Conservation (phyloP, 306 rosid genomes). For the Vigna radiata region DNA sequence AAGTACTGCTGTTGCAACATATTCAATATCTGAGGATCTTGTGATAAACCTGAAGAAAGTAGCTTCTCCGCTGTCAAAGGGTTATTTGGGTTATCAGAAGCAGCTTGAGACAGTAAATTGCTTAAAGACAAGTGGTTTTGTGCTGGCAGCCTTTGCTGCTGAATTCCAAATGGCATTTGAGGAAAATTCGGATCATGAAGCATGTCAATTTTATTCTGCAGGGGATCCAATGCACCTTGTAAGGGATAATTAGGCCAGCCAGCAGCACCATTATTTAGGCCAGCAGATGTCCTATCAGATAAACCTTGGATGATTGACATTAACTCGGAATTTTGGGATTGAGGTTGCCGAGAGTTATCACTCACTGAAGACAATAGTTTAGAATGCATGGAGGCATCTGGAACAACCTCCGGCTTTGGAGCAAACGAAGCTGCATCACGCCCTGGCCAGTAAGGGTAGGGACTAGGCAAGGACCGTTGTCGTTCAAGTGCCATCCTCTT, state of each 20-base stretch:
- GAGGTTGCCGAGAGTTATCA: slow-evolving; percentile 72
- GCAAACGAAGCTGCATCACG: slow-evolving; percentile 65
- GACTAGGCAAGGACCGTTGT: slow-evolving; percentile 72
- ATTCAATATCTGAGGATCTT: slow-evolving; percentile 85
- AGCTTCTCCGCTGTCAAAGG: slow-evolving; percentile 72
- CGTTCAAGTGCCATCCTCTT: slow-evolving; percentile 86
- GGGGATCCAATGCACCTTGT: slow-evolving; percentile 72
- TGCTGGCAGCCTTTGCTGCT: slow-evolving; percentile 74
- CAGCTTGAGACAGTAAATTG: slow-evolving; percentile 63
- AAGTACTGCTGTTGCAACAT: slow-evolving; percentile 86
- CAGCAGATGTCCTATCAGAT: slow-evolving; percentile 68
- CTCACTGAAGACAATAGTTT: slow-evolving; percentile 63
- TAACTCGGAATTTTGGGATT: slow-evolving; percentile 69
- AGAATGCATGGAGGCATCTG: slow-evolving; percentile 63
- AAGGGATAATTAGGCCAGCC: slow-evolving; percentile 77
- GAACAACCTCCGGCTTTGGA: slow-evolving; percentile 63
- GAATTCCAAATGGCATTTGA: slow-evolving; percentile 77
- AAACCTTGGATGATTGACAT: slow-evolving; percentile 81
- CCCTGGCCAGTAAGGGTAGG: slow-evolving; percentile 78
- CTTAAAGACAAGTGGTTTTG: slow-evolving; percentile 71
- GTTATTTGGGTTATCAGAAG: slow-evolving; percentile 65
- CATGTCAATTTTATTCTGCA: slow-evolving; percentile 68
- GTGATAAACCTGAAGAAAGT: slow-evolving; percentile 73
- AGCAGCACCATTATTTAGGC: slow-evolving; percentile 61
- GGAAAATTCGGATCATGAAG: slow-evolving; percentile 71